Evolutionary conservation across 2,329 filamentous ascomycete species (phyloP).

Genomic region (Trichoderma lentiforme): DNA sequence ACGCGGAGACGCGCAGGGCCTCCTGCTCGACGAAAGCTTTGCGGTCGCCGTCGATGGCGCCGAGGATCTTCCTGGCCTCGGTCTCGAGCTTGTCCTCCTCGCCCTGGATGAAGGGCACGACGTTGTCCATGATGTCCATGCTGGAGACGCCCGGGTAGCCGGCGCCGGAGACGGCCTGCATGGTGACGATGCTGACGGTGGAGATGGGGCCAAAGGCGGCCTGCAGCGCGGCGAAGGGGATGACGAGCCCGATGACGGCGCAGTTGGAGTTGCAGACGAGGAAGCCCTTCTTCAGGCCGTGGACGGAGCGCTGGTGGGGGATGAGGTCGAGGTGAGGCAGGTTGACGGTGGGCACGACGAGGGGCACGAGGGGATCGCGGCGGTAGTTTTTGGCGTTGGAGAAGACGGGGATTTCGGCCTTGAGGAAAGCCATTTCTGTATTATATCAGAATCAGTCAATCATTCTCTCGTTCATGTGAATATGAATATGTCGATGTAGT

Average conservation of each 20-base stretch:
- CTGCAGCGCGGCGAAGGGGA: conserved; percentile 8
- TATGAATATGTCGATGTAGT: no score
- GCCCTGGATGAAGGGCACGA: conserved; percentile 10
- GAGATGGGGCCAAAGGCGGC: not conserved
- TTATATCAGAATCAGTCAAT: not conserved
- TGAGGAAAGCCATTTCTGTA: conserved; percentile 9
- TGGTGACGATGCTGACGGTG: not conserved
- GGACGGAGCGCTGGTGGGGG: conserved; percentile 5
- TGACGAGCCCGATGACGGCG: conserved; percentile 10
- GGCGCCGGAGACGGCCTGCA: conserved; percentile 7
- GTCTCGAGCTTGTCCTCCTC: conserved; percentile 16
- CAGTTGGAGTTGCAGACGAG: conserved; percentile 15
- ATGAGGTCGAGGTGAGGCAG: conserved; percentile 11
- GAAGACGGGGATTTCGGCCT: conserved; percentile 13
- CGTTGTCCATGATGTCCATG: conserved; percentile 12
- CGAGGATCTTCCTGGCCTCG: conserved; percentile 15
- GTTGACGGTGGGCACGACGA: conserved; percentile 14
- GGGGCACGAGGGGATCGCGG: conserved; percentile 5
- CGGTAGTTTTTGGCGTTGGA: conserved; percentile 15
- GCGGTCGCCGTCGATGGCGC: not conserved
- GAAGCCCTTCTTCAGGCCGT: conserved; percentile 8
- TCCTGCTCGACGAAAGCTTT: not conserved
- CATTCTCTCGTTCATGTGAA: not conserved
- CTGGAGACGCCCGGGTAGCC: conserved; percentile 7
- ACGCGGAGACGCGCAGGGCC: not conserved